Base-by-base conservation (phyloP, 768 basidiomycete genomes). In the Tulasnella sp. region DNA sequence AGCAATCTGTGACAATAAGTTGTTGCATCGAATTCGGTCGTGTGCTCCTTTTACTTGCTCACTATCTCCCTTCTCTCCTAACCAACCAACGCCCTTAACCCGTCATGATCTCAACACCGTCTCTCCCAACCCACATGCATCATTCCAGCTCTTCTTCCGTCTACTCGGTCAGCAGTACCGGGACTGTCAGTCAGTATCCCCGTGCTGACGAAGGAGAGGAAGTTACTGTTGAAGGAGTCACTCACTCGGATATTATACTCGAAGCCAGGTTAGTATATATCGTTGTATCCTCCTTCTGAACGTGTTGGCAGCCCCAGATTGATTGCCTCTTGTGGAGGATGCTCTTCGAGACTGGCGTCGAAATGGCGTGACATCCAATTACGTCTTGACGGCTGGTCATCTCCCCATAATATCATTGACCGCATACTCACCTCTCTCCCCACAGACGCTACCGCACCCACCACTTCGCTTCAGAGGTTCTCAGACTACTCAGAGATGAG, bases 181-280 rank as follows among this genome's bases (percentile, higher is more conserved):
- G 29, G 7, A 43, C 54, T 4, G n/a, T 56, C 41, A 46, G 54
- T 25, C 54, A 7, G 8, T 56, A 56, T 29, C 59, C 59, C 14
- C 25, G 59, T 23, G 57, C 59, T 0, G 43, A 49, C 19, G 57
- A 60, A 34, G 59, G 59, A n/a, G 63, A 77, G 60, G 72, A 73
- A 31, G 74, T 77, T 17, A 70, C 71, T 17, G 75, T 77, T 59
- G 79, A 84, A 53, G 82, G 81, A 9, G 64, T 89, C 60, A 74
- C 72, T 29, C 82, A 87, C 68, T 74, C 74, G 31, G 69, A 72
- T 40, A 64, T 74, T 11, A 74, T 68, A 62, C 68, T 90, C 53
- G 77, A 85, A 62, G 77, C 85, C 43, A 84, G 80, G 87, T 87
- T 71, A 81, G 84, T 63, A n/a, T n/a, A n/a, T n/a, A n/a, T 11